phyloP scores from a whole-genome alignment of 345 rosid species.

The Mercurialis annua region DNA sequence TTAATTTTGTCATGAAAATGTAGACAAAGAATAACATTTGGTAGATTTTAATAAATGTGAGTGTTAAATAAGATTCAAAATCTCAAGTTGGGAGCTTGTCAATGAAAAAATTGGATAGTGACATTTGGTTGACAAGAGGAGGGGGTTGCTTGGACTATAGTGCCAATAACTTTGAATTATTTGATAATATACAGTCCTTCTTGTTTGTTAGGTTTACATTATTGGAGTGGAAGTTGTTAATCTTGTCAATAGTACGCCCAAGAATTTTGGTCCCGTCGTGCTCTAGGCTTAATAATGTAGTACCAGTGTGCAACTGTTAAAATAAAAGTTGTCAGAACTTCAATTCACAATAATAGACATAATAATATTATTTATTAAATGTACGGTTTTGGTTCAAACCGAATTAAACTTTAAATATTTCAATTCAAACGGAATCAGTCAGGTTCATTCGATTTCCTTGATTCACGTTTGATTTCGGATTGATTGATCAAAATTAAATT shows the following conservation, averaged over 20 bases:
- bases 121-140: constrained; percentile 22
- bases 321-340: too few species aligned
- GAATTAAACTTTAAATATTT: too few species aligned
- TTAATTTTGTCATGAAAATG: constrained; percentile 15
- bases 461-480: too few species aligned
- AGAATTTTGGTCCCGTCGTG: background rate
- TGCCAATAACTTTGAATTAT: background rate
- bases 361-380: too few species aligned
- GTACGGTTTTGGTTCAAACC: too few species aligned
- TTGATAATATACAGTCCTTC: background rate
- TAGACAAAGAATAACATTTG: constrained; percentile 7
- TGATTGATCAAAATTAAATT: too few species aligned
- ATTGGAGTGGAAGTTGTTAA: background rate
- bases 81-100: background rate
- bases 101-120: constrained; percentile 11
- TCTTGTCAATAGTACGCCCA: background rate
- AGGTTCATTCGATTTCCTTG: too few species aligned
- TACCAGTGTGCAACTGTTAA: too few species aligned
- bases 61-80: constrained; percentile 6
- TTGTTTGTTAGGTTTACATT: background rate
- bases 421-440: too few species aligned
- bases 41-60: background rate
- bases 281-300: too few species aligned
- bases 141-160: constrained; percentile 11
- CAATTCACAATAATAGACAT: too few species aligned